Conservation (phyloP, 75 land plant genomes). For the Chamaecyparis obtusa region DNA sequence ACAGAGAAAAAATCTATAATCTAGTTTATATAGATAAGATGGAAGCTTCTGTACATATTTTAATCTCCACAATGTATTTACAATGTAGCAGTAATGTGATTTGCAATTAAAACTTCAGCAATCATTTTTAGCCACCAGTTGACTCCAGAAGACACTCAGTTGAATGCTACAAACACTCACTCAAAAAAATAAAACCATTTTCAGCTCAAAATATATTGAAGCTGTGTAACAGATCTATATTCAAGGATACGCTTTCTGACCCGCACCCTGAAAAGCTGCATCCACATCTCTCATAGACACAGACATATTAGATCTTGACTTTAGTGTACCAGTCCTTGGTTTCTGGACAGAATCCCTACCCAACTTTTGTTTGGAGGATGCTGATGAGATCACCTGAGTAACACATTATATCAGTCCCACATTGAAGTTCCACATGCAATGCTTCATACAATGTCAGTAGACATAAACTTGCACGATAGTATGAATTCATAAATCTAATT, state of each 20-base stretch:
- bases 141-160: too few species aligned
- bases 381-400: constrained; percentile 1
- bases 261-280: constrained; percentile 83
- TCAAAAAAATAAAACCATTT: background rate
- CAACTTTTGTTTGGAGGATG: background rate
- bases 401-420: constrained; percentile 3
- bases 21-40: background rate
- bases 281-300: constrained; percentile 58
- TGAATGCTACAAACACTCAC: too few species aligned
- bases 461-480: background rate
- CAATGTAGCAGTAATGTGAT: background rate
- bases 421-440: background rate
- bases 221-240: constrained; percentile 3
- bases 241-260: constrained; percentile 89
- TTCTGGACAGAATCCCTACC: background rate
- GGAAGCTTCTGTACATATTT: background rate
- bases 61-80: background rate
- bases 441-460: background rate
- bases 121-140: background rate
- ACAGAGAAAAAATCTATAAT: background rate
- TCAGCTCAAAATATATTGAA: background rate
- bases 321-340: background rate
- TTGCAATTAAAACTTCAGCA: background rate
- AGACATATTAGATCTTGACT: constrained; percentile 26
- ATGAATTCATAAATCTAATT: background rate